These are phyloP conservation scores for Aureobasidium namibiae DNA, from an alignment of 2,329 filamentous ascomycete genomes.

Conservation along the genomic window DNA sequence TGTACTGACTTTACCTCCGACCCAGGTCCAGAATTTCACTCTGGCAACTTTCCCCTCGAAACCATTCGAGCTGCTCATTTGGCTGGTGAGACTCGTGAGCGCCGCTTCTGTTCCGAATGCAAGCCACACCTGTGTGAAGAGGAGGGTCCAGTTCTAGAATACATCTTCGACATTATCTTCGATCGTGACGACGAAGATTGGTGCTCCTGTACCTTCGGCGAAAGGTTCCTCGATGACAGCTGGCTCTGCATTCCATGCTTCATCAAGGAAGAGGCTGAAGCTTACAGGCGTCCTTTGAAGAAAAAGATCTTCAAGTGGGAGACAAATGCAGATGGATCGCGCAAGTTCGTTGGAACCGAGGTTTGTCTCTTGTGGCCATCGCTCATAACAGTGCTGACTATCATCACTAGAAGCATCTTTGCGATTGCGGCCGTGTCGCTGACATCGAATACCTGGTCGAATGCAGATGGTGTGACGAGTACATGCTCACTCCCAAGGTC, in stretches of 20 bases:
- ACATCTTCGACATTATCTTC: not conserved
- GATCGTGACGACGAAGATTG: not conserved
- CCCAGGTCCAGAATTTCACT: not conserved
- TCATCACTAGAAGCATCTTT: not conserved
- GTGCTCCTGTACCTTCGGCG: not conserved
- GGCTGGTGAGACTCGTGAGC: not conserved
- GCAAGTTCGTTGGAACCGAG: not conserved
- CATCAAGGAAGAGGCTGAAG: not conserved
- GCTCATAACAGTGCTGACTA: not conserved
- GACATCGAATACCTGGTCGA: not conserved
- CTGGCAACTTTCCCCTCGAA: slow-evolving; percentile 3
- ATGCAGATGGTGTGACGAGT: not conserved
- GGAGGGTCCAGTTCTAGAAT: not conserved
- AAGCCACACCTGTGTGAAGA: not conserved
- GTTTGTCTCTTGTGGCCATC: not conserved
- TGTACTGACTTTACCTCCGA: not conserved
- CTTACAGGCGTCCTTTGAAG: slow-evolving; percentile 29
- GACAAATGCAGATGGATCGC: not conserved
- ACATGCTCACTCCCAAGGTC: slow-evolving; percentile 30
- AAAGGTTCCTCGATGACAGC: not conserved
- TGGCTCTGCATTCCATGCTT: slow-evolving; percentile 12
- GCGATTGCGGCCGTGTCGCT: slow-evolving; percentile 2
- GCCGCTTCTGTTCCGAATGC: not conserved
- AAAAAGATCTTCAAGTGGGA: not conserved
- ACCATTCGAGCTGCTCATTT: not conserved